These are phyloP conservation scores for Fusarium sp. DNA, from an alignment of 2,329 filamentous ascomycete species.

Conservation along the genomic window DNA sequence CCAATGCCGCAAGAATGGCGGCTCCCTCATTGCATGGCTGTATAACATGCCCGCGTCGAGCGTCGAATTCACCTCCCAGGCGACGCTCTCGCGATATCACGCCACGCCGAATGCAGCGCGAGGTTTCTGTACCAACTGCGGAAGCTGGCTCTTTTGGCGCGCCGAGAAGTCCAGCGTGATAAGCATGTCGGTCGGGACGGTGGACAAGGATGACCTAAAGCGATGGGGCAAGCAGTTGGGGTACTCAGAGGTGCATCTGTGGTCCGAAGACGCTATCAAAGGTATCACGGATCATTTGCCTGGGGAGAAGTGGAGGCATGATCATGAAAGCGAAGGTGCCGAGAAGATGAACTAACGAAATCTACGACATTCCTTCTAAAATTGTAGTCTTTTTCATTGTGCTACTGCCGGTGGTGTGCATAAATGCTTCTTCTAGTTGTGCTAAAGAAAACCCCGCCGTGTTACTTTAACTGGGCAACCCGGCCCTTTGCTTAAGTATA, in stretches of 20 bases:
- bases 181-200: conserved; percentile 58
- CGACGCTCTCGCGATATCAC: conserved; percentile 56
- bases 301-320: conserved; percentile 44
- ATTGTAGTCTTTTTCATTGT: neutral
- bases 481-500: too few relatives aligned
- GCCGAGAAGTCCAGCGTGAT: conserved; percentile 49
- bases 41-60: conserved; percentile 55
- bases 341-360: conserved; percentile 29
- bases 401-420: too few relatives aligned
- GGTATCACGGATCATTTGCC: conserved; percentile 62
- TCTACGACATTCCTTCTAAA: neutral
- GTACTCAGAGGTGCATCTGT: conserved; percentile 56
- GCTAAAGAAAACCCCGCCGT: too few relatives aligned
- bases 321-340: conserved; percentile 42
- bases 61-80: conserved; percentile 53
- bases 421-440: too few relatives aligned
- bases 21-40: conserved; percentile 59
- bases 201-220: conserved; percentile 60
- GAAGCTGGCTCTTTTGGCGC: conserved; percentile 64
- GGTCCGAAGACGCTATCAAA: conserved; percentile 60
- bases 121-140: conserved; percentile 64
- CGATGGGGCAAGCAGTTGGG: conserved; percentile 58
- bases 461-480: too few relatives aligned
- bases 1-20: conserved; percentile 67
- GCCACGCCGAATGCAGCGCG: conserved; percentile 58